A percentile compares a stretch with the other conserved stretches of the same genome.
phyloP scores from a whole-genome alignment of 2,329 filamentous ascomycete species.

The Verticillium nonalfalfae region DNA sequence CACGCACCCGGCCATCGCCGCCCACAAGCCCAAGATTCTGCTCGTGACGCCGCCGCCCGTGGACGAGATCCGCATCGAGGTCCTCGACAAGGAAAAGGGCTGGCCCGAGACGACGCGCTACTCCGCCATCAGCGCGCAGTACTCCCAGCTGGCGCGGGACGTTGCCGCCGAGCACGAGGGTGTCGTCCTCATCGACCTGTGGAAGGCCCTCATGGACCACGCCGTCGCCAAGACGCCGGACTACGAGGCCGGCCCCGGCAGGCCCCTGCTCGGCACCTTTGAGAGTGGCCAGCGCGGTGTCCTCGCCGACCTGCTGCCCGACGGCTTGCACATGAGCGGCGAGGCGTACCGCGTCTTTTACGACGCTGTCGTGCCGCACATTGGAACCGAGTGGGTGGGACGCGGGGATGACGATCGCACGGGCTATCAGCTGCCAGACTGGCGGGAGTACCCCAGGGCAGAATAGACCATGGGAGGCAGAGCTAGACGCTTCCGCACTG shows the following conservation, averaged over 20 bases:
- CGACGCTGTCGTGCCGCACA: conserved; percentile 37
- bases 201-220: conserved; percentile 68
- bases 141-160: conserved; percentile 55
- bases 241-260: conserved; percentile 39
- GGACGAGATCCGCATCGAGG: conserved; percentile 63
- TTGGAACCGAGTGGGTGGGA: conserved; percentile 35
- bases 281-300: conserved; percentile 43
- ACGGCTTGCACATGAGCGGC: conserved; percentile 52
- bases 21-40: conserved; percentile 67
- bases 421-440: conserved; percentile 42
- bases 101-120: conserved; percentile 35
- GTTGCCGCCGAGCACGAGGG: conserved; percentile 64
- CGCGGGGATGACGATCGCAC: conserved; percentile 26
- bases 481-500: no score
- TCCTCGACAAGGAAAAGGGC: conserved; percentile 39
- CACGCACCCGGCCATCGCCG: conserved; percentile 60
- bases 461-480: not conserved
- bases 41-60: conserved; percentile 78
- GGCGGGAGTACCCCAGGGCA: conserved; percentile 22
- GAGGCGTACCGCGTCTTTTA: conserved; percentile 48
- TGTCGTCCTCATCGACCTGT: conserved; percentile 71
- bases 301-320: conserved; percentile 45
- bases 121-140: conserved; percentile 42
- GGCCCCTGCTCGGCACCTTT: conserved; percentile 42
- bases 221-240: conserved; percentile 51